Evolutionary conservation across 192 early-diverging fungal species (phyloP).

Genomic region (Kickxella alabastrina): DNA sequence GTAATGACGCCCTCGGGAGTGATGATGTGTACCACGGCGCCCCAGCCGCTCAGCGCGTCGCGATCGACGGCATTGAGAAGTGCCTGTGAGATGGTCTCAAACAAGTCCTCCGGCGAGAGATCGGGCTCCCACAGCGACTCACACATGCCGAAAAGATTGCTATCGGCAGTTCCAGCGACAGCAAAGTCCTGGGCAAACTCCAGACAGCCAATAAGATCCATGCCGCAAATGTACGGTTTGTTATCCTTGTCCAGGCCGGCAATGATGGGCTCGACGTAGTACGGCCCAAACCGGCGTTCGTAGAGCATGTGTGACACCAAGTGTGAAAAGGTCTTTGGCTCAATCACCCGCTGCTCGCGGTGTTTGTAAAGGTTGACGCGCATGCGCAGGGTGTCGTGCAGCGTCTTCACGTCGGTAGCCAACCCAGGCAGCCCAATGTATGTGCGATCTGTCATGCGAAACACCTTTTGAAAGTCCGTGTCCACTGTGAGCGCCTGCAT

Average conservation of each 20-base stretch:
- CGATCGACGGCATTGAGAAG: constrained; percentile 93
- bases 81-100: constrained; percentile 94
- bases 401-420: constrained; percentile 93
- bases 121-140: constrained; percentile 97
- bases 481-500: constrained; percentile 89
- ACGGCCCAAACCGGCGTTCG: constrained; percentile 91
- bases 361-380: constrained; percentile 96
- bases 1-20: constrained; percentile 85
- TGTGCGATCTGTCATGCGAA: constrained; percentile 75
- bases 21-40: constrained; percentile 90
- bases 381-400: constrained; percentile 86
- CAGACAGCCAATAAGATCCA: constrained; percentile 95
- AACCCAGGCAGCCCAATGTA: constrained; percentile 91
- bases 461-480: constrained; percentile 94
- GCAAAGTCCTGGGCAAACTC: constrained; percentile 93
- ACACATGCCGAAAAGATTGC: constrained; percentile 93
- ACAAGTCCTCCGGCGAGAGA: constrained; percentile 94
- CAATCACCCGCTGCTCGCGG: constrained; percentile 92
- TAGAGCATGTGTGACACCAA: constrained; percentile 95
- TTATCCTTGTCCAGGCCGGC: constrained; percentile 90
- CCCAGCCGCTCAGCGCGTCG: constrained; percentile 94
- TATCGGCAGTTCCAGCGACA: constrained; percentile 81
- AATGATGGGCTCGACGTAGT: constrained; percentile 91
- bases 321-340: constrained; percentile 88
- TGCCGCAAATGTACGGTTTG: constrained; percentile 88